Percentiles rank a stretch among this genome's conserved stretches.
These are phyloP conservation scores for Pichia sp. DNA, from an alignment of 1,139 yeast genomes.

Conservation along the genomic window DNA sequence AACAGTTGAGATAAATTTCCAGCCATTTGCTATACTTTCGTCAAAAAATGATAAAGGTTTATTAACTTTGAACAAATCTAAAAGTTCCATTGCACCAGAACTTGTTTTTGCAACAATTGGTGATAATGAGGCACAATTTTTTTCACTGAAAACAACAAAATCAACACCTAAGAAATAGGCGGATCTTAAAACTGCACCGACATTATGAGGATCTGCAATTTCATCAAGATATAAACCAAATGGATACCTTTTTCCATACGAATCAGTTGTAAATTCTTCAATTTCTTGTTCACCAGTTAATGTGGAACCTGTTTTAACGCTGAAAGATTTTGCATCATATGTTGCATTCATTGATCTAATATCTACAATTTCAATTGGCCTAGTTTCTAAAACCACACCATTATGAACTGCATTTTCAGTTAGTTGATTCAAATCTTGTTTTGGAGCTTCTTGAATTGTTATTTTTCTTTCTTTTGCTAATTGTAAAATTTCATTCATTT, in stretches of 20 bases:
- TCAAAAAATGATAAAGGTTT: conserved; percentile 61
- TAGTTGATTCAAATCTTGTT: conserved; percentile 53
- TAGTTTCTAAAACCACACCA: conserved; percentile 68
- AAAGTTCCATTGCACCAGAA: conserved; percentile 79
- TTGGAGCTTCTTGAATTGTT: conserved; percentile 31
- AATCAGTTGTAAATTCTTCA: background rate
- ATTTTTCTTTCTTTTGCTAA: conserved; percentile 37
- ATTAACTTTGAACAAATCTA: conserved; percentile 52
- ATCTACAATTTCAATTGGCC: conserved; percentile 45
- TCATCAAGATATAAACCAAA: conserved; percentile 75
- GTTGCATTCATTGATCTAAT: conserved; percentile 33
- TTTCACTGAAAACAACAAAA: conserved; percentile 63
- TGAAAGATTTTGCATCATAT: conserved; percentile 32
- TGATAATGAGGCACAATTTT: conserved; percentile 66
- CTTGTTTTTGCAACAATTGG: conserved; percentile 78
- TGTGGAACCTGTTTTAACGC: conserved; percentile 20
- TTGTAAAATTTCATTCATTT: conserved; percentile 33
- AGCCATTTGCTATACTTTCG: conserved; percentile 47
- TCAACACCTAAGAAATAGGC: conserved; percentile 85
- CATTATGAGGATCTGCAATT: conserved; percentile 82
- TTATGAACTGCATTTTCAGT: conserved; percentile 75
- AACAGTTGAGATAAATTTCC: conserved; percentile 69
- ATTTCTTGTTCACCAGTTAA: conserved; percentile 1
- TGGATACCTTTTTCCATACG: conserved; percentile 39
- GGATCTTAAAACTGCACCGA: conserved; percentile 79